These are phyloP conservation scores for Phylloporus rhodoxanthus DNA, from an alignment of 768 basidiomycete species.

Conservation along the genomic window DNA sequence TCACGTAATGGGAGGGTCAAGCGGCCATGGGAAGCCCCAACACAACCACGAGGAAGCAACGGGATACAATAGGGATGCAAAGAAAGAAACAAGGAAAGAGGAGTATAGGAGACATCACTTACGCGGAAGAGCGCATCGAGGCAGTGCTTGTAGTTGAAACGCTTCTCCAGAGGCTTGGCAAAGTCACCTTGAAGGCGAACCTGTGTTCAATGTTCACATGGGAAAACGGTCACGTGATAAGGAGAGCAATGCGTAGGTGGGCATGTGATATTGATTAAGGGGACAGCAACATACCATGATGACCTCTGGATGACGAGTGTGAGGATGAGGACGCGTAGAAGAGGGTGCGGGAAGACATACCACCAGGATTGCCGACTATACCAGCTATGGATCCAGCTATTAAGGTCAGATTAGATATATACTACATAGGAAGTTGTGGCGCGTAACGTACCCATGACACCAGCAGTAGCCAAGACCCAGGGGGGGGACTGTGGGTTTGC, in stretches of 20 bases:
- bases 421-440: not conserved
- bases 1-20: not conserved
- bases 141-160: conserved; percentile 86
- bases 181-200: conserved; percentile 87
- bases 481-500: conserved; percentile 62
- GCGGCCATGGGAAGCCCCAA: not conserved
- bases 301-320: conserved; percentile 44
- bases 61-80: not conserved
- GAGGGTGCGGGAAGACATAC: conserved; percentile 35
- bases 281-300: conserved; percentile 48
- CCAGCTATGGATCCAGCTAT: conserved; percentile 82
- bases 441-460: conserved; percentile 69
- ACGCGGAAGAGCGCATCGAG: conserved; percentile 84
- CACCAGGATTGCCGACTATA: conserved; percentile 83
- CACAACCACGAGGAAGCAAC: not conserved
- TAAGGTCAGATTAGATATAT: not conserved
- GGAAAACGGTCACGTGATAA: conserved; percentile 16
- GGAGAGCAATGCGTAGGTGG: conserved; percentile 2
- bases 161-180: conserved; percentile 80
- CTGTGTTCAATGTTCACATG: conserved; percentile 21
- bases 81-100: not conserved
- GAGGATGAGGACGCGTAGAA: not conserved
- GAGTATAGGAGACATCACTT: conserved; percentile 30
- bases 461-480: conserved; percentile 76
- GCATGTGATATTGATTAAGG: conserved; percentile 12